These are phyloP conservation scores for Diplodia scrobiculata DNA, from an alignment of 2,329 filamentous ascomycete genomes.

Conservation along the genomic window DNA sequence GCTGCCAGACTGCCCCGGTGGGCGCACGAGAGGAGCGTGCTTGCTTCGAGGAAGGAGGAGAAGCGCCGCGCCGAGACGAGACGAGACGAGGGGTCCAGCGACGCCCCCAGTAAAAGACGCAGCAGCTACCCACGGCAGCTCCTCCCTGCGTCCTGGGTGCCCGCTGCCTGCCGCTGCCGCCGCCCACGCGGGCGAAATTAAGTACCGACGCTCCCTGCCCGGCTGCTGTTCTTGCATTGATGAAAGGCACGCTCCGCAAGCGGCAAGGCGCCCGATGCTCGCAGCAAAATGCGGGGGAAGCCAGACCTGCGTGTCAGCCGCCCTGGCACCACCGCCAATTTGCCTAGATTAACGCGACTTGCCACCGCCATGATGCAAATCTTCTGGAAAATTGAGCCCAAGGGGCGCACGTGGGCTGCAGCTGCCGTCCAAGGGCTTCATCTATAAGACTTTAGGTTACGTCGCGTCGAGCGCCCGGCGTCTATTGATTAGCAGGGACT, in stretches of 20 bases:
- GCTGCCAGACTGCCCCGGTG: background rate
- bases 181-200: conserved; percentile 15
- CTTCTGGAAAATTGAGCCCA: conserved; percentile 4
- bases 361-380: background rate
- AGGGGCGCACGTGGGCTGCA: conserved; percentile 1
- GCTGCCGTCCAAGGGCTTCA: conserved; percentile 4
- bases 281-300: conserved; percentile 21
- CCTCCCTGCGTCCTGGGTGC: too few relatives aligned
- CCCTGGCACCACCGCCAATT: conserved; percentile 21
- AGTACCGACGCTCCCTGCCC: conserved; percentile 17
- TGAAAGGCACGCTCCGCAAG: conserved; percentile 2
- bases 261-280: conserved; percentile 25
- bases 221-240: conserved; percentile 6
- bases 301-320: conserved; percentile 6
- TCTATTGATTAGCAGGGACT: conserved; percentile 23
- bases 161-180: background rate
- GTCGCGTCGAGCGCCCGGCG: background rate
- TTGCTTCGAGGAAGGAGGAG: background rate
- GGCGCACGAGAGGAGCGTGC: background rate
- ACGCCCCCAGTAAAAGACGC: background rate
- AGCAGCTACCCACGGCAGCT: too few relatives aligned
- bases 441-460: conserved; percentile 23
- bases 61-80: conserved; percentile 13
- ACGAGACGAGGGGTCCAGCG: background rate
- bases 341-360: conserved; percentile 17